Base-by-base conservation (phyloP, 139 green algal genomes). In the Zygnema circumcarinatum region DNA sequence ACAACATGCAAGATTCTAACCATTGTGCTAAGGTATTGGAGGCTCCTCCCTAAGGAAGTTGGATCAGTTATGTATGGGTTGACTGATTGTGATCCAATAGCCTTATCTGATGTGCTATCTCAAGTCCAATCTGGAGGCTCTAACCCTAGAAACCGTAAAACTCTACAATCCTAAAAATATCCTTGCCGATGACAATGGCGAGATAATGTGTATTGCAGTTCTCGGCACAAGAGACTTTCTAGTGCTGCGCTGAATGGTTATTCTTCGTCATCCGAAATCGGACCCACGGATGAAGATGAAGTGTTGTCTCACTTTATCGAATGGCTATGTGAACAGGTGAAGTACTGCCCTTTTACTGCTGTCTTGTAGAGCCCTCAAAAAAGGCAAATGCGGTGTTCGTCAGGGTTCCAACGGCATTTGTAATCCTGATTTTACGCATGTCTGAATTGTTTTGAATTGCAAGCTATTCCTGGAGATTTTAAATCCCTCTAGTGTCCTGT, bases 1-100 rank as follows among this genome's bases (percentile, higher is more conserved):
- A 89, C 32, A 52, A 80, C 35, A 25, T 47, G 1, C 52, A 79
- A 1, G 1, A 87, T 89, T 40, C 36, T 89, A 36, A 76, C 84
- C 1, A 41, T 89, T 25, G 35, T 89, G 1, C 67, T 89, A 29
- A 89, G 81, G 84, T 89, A 76, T 76, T n/a, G n/a, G n/a, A n/a
- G n/a, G n/a, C n/a, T n/a, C n/a, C n/a, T n/a, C n/a, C n/a, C n/a
- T n/a, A n/a, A n/a, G n/a, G 83, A 75, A 22, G 7, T 78, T 78
- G 7, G 16, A 16, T 16, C 16, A 16, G 11, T 78, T 78, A 25
- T 25, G 16, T 78, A 11, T 78, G 16, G 39, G 16, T 47, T 56
- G 3, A 25, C 16, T 47, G 16, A 56, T 47, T 3, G 11, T 16
- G 11, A 78, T 78, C 11, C 69, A 56, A 47, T 25, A 47, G 16